Evolutionary conservation across 805 yeast genomes (phyloP).

Genomic region (Nakazawaea sp.): DNA sequence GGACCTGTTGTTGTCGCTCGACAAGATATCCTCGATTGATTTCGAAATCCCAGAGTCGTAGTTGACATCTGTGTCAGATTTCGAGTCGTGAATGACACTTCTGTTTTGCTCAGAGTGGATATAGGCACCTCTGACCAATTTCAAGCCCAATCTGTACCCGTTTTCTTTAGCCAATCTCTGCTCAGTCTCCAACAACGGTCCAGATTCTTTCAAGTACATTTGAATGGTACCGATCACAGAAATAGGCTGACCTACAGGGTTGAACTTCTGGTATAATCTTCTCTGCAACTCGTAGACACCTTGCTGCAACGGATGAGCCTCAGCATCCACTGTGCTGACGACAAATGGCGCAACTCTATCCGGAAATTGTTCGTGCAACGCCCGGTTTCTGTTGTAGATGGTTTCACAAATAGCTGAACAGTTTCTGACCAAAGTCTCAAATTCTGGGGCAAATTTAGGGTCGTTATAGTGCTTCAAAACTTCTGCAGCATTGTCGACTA

Average conservation of each 20-base stretch:
- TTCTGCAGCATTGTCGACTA: conserved; percentile 68
- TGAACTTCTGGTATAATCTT: conserved; percentile 66
- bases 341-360: conserved; percentile 65
- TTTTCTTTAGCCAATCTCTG: conserved; percentile 53
- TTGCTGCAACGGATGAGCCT: conserved; percentile 77
- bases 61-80: conserved; percentile 71
- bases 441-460: conserved; percentile 41
- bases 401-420: conserved; percentile 59
- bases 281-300: conserved; percentile 92
- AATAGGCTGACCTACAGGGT: conserved; percentile 48
- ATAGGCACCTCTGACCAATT: conserved; percentile 93
- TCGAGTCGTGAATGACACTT: conserved; percentile 64
- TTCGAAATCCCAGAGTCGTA: conserved; percentile 65
- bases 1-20: conserved; percentile 27
- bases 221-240: conserved; percentile 89
- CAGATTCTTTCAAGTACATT: conserved; percentile 76
- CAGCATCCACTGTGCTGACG: conserved; percentile 84
- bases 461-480: conserved; percentile 56
- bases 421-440: conserved; percentile 55
- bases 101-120: conserved; percentile 83
- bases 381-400: conserved; percentile 44
- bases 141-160: conserved; percentile 72
- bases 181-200: conserved; percentile 55
- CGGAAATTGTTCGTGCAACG: conserved; percentile 46
- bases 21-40: conserved; percentile 52